Percentiles rank a stretch among this genome's conserved stretches.
phyloP scores from a whole-genome alignment of 2,329 filamentous ascomycete species.

The Ophiosphaerella narmari region DNA sequence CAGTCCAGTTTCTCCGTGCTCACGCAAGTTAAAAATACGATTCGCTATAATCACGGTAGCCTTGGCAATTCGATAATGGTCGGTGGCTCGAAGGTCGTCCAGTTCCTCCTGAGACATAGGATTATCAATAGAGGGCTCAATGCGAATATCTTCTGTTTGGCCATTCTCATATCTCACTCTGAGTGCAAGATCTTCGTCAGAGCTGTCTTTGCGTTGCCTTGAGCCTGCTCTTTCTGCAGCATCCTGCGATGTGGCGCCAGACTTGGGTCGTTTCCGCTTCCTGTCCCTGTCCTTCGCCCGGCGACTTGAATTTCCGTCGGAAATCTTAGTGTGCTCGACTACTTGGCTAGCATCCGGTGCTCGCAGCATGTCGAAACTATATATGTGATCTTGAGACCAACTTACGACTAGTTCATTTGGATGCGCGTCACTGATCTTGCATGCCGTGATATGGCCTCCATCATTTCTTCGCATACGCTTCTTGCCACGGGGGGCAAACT shows the following conservation, averaged over 20 bases:
- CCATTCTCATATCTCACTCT: constrained; percentile 64
- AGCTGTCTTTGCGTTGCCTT: constrained; percentile 54
- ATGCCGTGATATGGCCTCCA: constrained; percentile 69
- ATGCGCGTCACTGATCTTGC: constrained; percentile 71
- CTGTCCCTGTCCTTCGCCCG: constrained; percentile 42
- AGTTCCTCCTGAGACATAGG: constrained; percentile 47
- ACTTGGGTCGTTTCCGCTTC: constrained; percentile 63
- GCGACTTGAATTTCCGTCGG: constrained; percentile 16
- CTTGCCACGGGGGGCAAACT: constrained; percentile 67
- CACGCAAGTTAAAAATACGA: constrained; percentile 58
- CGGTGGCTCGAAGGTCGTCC: constrained; percentile 56
- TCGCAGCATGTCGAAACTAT: constrained; percentile 67
- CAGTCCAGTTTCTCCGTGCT: constrained; percentile 38
- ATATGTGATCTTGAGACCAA: constrained; percentile 70
- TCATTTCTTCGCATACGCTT: constrained; percentile 58
- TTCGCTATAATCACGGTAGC: constrained; percentile 59
- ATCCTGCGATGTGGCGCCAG: constrained; percentile 37
- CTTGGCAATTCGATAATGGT: constrained; percentile 62
- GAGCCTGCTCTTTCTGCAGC: constrained; percentile 51
- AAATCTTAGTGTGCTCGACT: constrained; percentile 20
- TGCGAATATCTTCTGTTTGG: constrained; percentile 62
- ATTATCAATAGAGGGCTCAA: constrained; percentile 44
- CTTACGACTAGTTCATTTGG: constrained; percentile 71
- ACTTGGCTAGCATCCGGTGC: constrained; percentile 60
- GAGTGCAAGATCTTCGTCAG: constrained; percentile 55